Evolutionary conservation across 2,329 filamentous ascomycete species (phyloP).

Genomic region (Aspergillus fumigatiaffinis): DNA sequence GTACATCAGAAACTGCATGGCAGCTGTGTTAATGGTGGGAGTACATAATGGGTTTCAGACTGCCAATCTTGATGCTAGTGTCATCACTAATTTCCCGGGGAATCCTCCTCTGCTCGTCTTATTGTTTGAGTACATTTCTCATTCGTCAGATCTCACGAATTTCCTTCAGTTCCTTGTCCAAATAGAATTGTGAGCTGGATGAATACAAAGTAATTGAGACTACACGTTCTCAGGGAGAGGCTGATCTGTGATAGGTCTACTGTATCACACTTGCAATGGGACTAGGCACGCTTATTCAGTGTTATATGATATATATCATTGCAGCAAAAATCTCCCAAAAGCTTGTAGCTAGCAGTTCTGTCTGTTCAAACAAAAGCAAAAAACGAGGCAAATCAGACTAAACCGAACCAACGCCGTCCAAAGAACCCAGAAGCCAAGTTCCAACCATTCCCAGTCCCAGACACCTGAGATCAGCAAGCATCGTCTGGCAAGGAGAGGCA

Average conservation of each 20-base stretch:
- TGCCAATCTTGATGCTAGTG: slow-evolving; percentile 2
- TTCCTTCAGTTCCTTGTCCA: neutral
- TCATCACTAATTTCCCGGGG: neutral
- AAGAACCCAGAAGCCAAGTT: neutral
- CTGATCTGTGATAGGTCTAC: neutral
- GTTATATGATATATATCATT: neutral
- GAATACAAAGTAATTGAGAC: neutral
- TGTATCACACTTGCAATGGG: neutral
- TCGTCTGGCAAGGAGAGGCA: neutral
- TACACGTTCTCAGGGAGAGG: neutral
- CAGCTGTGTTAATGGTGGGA: slow-evolving; percentile 6
- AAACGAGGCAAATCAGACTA: neutral
- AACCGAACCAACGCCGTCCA: neutral
- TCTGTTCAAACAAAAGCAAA: neutral
- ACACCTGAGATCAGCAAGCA: neutral
- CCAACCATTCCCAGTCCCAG: neutral
- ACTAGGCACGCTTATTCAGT: neutral
- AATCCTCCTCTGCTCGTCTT: slow-evolving; percentile 1
- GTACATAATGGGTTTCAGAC: slow-evolving; percentile 10
- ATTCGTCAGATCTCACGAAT: neutral
- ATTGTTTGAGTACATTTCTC: slow-evolving; percentile 1
- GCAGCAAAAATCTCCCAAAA: neutral
- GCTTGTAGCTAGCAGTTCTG: neutral
- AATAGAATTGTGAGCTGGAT: neutral
- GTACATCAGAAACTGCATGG: slow-evolving; percentile 8